phyloP scores from a whole-genome alignment of 2,329 filamentous ascomycete genomes.

The Colletotrichum tropicale region DNA sequence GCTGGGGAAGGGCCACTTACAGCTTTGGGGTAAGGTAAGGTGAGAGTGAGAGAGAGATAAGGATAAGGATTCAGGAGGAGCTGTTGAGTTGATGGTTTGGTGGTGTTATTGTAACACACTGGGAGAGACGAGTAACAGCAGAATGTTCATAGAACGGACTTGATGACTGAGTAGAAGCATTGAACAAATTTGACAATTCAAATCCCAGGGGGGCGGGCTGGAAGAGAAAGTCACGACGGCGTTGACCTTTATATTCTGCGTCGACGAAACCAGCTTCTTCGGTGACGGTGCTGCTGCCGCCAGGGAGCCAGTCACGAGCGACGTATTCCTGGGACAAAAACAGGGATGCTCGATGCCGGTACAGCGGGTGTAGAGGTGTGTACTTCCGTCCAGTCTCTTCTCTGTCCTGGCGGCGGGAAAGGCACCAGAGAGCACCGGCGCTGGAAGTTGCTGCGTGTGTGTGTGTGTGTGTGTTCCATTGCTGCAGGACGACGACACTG shows the following conservation, averaged over 20 bases:
- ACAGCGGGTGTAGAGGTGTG: not conserved
- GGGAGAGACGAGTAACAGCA: not conserved
- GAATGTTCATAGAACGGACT: not conserved
- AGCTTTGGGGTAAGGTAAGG: not conserved
- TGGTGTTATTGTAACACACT: conserved; percentile 12
- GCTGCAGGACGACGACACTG: not conserved
- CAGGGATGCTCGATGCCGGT: conserved; percentile 20
- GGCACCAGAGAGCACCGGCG: not conserved
- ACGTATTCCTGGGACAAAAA: conserved; percentile 6
- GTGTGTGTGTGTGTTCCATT: not conserved
- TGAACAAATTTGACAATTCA: conserved; percentile 11
- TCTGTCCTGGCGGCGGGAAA: not conserved
- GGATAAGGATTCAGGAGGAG: conserved; percentile 4
- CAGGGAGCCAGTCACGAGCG: conserved; percentile 19
- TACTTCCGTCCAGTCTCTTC: not conserved
- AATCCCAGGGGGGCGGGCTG: not conserved
- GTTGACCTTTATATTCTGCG: conserved; percentile 17
- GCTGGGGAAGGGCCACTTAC: conserved; percentile 11
- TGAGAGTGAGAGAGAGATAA: not conserved
- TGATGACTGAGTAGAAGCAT: conserved; percentile 13
- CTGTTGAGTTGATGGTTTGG: not conserved
- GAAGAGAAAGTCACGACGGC: conserved; percentile 5
- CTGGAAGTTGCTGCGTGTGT: not conserved
- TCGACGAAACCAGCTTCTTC: conserved; percentile 20
- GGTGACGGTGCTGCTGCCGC: conserved; percentile 14